These are phyloP conservation scores for Nepenthes mirabilis DNA, from an alignment of 148 eudicot species.

Conservation along the genomic window DNA sequence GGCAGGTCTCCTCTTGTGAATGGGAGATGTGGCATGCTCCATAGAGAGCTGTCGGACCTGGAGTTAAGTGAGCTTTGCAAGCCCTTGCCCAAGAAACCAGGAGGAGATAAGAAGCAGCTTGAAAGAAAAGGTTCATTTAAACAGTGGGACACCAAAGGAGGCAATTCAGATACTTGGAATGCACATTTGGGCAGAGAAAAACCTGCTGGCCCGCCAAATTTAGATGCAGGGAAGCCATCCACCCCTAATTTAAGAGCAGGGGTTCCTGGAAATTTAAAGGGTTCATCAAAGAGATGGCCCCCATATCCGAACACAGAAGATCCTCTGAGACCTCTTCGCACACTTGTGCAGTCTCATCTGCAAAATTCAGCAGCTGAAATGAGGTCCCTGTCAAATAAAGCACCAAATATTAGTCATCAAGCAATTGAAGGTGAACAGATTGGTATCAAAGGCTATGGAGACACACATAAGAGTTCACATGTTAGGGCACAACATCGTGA, in stretches of 20 bases:
- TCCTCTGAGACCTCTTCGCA: constrained; percentile 16
- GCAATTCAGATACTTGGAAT: constrained; percentile 38
- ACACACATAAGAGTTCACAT: constrained; percentile 29
- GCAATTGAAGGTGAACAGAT: constrained; percentile 23
- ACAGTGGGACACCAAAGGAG: constrained; percentile 31
- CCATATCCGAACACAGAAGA: constrained; percentile 37
- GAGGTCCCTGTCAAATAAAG: constrained; percentile 17
- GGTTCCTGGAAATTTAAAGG: constrained; percentile 12
- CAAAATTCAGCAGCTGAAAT: constrained; percentile 25
- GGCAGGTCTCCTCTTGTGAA: constrained; percentile 27
- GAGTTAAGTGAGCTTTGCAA: constrained; percentile 96
- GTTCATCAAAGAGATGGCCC: constrained; percentile 20
- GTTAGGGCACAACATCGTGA: constrained; percentile 27
- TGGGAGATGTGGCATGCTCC: constrained; percentile 24
- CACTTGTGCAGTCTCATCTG: constrained; percentile 19
- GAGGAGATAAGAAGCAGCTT: constrained; percentile 29
- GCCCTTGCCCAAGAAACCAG: constrained; percentile 37
- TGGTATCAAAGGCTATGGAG: constrained; percentile 42
- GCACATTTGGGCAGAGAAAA: constrained; percentile 36
- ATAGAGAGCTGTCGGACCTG: constrained; percentile 75
- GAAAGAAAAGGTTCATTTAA: constrained; percentile 62
- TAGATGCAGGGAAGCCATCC: constrained; percentile 27
- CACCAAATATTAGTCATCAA: constrained; percentile 32
- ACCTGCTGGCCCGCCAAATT: constrained; percentile 24
- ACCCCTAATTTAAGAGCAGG: constrained; percentile 10